Evolutionary conservation across 2,329 filamentous ascomycete species (phyloP), one percentile per base, ranked within the genome.

Genomic region (Alternaria alternata): DNA sequence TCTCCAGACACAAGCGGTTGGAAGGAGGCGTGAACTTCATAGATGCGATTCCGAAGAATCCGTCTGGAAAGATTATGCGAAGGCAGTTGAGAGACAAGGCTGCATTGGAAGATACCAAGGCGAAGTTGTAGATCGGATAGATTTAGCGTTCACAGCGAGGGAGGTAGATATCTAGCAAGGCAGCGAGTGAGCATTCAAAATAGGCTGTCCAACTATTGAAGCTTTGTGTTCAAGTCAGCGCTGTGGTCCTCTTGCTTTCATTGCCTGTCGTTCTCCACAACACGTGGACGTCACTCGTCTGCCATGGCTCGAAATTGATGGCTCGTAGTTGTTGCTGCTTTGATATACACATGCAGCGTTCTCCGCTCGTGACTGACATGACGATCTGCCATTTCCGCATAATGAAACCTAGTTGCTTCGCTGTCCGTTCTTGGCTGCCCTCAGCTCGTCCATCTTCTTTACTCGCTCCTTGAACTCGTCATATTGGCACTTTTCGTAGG

Each of bases 401-500:
- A 41, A 28, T 36, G 12, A 34, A 43, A 43, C 34, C 39, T 53
- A 97, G 82, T 97, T 97, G 86, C 91, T 96, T 81, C 94, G 88
- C 75, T 87, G 89, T 63, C 92, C 93, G 60, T 83, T 88, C 87
- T 96, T 96, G 62, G 91, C 89, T 69, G 88, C 94, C 78, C 93
- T 88, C 77, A 99, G 83, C 85, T 99, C 94, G 75, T 98, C 89
- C 95, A 99, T 99, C 89, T 97, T 98, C 77, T 91, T 92, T 67
- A 99, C 95, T 60, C 95, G 89, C 87, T 94, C 93, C 89, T 97
- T 97, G 86, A 99, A 99, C 80, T 98, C 95, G 67, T 91, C 91
- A 82, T 99, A 99, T 78, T 99, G 95, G 88, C 95, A 99, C 81
- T 98, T 98, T 80, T 99, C 95, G 86, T 99, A 99, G 76, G 89